Conservation (phyloP, 108 stramenopile genomes). For the Aurantiochytrium sp. region DNA sequence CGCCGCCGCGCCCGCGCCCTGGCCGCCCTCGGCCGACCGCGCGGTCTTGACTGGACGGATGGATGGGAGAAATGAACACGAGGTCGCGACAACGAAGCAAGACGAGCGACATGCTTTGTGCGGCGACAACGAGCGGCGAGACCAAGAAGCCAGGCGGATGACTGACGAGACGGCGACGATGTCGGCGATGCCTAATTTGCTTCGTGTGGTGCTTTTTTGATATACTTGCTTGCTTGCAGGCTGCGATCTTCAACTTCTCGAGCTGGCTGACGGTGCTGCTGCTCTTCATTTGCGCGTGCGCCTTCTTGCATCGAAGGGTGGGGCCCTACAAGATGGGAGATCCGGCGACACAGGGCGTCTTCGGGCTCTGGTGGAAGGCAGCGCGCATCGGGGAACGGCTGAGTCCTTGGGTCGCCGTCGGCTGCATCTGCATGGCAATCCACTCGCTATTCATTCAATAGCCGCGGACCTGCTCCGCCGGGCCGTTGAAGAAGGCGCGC, state of each 20-base stretch:
- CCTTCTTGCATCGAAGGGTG: constrained; percentile 60
- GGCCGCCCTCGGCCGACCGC: too few relatives aligned
- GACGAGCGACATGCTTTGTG: too few relatives aligned
- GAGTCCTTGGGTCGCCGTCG: constrained; percentile 46
- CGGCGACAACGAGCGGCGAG: too few relatives aligned
- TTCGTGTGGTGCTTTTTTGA: too few relatives aligned
- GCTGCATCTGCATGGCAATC: constrained; percentile 48
- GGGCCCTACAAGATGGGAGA: background rate
- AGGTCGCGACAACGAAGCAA: too few relatives aligned
- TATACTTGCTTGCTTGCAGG: too few relatives aligned
- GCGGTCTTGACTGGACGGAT: too few relatives aligned
- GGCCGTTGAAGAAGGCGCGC: background rate
- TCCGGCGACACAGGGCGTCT: constrained; percentile 6
- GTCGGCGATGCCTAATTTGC: too few relatives aligned
- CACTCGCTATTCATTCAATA: constrained; percentile 45
- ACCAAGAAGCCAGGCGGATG: too few relatives aligned
- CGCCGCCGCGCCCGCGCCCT: too few relatives aligned
- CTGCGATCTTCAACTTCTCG: constrained; percentile 86
- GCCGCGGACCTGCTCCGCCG: background rate
- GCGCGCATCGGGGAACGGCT: constrained; percentile 53
- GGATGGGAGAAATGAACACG: too few relatives aligned
- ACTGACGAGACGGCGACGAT: too few relatives aligned
- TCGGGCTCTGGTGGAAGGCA: constrained; percentile 50
- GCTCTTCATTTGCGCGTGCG: constrained; percentile 83
- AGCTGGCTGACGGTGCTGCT: constrained; percentile 82